Evolutionary conservation across 2,329 filamentous ascomycete genomes (phyloP).

Genomic region (Sporothrix pseudoabietina): DNA sequence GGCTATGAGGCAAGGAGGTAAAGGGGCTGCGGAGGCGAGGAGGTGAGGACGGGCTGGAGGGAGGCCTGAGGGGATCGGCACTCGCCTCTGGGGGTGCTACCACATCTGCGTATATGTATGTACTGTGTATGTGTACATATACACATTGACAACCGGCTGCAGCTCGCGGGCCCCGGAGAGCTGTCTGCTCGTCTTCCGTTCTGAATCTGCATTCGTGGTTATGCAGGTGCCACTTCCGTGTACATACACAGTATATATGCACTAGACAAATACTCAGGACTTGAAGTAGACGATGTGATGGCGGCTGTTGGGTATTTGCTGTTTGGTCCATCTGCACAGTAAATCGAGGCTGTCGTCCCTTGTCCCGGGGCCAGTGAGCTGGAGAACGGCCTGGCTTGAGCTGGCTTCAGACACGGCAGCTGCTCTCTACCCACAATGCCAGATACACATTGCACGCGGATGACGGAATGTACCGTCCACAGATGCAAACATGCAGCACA

Average conservation of each 20-base stretch:
- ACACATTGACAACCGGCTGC: not conserved
- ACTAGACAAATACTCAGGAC: not conserved
- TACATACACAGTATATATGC: not conserved
- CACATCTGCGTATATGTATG: no score
- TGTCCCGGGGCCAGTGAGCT: not conserved
- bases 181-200: not conserved
- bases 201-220: not conserved
- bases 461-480: constrained; percentile 8
- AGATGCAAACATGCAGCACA: constrained; percentile 4
- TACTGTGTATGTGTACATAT: not conserved
- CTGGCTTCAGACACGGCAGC: not conserved
- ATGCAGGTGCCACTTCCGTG: not conserved
- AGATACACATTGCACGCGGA: not conserved
- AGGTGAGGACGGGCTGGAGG: not conserved
- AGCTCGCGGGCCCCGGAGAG: not conserved
- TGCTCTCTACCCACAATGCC: not conserved
- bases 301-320: not conserved
- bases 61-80: constrained; percentile 9
- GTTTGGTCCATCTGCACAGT: no score
- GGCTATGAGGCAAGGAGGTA: not conserved
- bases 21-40: not conserved
- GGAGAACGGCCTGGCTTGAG: not conserved
- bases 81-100: constrained; percentile 10
- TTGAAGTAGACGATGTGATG: not conserved
- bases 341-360: not conserved